Evolutionary conservation across 257 asterid species (phyloP), one percentile per base, ranked within the genome.

Genomic region (Fraxinus pennsylvanica): DNA sequence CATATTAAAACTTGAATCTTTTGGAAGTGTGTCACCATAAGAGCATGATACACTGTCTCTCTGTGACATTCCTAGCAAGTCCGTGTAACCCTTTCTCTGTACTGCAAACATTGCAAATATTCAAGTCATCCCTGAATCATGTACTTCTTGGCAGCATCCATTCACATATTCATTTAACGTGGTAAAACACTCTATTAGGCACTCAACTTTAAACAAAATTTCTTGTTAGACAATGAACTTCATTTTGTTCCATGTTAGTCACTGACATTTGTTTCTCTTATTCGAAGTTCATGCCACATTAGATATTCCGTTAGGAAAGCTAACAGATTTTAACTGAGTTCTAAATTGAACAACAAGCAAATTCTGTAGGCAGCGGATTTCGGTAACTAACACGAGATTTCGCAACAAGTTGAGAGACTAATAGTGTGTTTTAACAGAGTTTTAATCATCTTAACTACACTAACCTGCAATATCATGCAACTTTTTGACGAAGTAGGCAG

Each of bases 391-490:
- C 9, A 57, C 7, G 66, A 57, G 21, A 57, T 57, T 57, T 57
- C 3, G 4, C 1, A 3, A 57, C 27, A 57, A 57, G 27, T 57
- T 57, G 66, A 57, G 66, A 6, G 12, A 54, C 25, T 6, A 19
- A 54, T 6, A 5, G 12, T 5, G 66, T n/a, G 4, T n/a, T n/a
- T 57, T 57, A 57, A 57, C 27, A 57, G 0, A 57, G 66, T 19
- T 19, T 57, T 57, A 57, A 57, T 57, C 25, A 57, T 57, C 66
- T 57, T 57, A 57, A 57, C 66, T n/a, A 57, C 36, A 68, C 94
- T 81, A 76, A 93, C 97, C 96, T 80, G 94, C 84, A 81, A 87
- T 82, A 70, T 82, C 96, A 63, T 93, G 98, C 83, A 91, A 80
- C 72, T 80, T 90, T 79, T 87, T 93, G 84, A 93, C 93, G 19